phyloP scores from a whole-genome alignment of 306 rosid species.

The Begonia peltatifolia region DNA sequence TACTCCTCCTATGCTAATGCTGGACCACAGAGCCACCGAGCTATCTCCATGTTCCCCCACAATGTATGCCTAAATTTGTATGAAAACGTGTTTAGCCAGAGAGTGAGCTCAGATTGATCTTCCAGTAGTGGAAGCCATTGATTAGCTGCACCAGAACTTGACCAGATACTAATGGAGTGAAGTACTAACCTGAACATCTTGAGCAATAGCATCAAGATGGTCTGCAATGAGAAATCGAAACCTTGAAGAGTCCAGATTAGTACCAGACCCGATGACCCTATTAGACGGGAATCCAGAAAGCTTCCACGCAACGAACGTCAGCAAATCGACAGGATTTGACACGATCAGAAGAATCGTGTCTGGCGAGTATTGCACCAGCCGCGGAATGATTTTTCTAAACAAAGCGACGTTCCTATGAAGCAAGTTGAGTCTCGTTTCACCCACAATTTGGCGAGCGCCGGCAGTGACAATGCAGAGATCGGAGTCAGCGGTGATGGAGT shows the following conservation, averaged over 20 bases:
- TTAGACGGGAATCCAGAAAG: constrained; percentile 75
- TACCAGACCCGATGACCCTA: constrained; percentile 87
- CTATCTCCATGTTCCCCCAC: constrained; percentile 98
- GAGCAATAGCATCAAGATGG: constrained; percentile 88
- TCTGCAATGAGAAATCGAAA: constrained; percentile 83
- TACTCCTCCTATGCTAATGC: constrained; percentile 88
- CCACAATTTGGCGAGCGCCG: constrained; percentile 25
- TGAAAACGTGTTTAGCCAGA: too few species aligned
- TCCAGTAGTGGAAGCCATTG: too few species aligned
- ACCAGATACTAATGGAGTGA: too few species aligned
- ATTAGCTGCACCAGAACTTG: too few species aligned
- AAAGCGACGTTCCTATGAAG: neutral
- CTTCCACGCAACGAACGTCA: constrained; percentile 82
- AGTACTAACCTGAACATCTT: constrained; percentile 65
- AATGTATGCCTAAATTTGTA: constrained; percentile 48
- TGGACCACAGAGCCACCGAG: constrained; percentile 94
- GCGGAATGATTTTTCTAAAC: constrained; percentile 37
- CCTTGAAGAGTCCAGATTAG: constrained; percentile 84
- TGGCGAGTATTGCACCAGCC: constrained; percentile 47
- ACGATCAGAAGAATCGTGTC: constrained; percentile 44
- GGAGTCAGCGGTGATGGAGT: constrained; percentile 41
- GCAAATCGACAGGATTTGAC: constrained; percentile 75
- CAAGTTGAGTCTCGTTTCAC: constrained; percentile 1
- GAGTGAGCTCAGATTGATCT: too few species aligned
- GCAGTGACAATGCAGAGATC: constrained; percentile 84